Evolutionary conservation across 2,329 filamentous ascomycete genomes (phyloP), one percentile per base, ranked within the genome.

Genomic region (Thermomyces lanuginosus): DNA sequence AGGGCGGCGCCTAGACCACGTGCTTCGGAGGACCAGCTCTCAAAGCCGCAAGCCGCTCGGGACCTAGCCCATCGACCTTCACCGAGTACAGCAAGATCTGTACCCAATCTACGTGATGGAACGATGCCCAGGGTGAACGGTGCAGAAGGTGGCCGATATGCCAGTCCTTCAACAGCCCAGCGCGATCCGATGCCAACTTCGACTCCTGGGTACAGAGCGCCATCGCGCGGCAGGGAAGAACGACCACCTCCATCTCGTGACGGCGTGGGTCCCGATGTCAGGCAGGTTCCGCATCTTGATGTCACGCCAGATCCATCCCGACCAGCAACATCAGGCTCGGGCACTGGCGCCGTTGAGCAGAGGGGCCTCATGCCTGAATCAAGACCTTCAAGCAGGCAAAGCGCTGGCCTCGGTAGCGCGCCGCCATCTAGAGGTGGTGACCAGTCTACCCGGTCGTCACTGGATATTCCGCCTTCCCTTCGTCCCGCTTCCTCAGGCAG

Each of bases 31-130:
- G 55, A 58, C 15, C 50, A 48, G 7, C 35, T 41, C 10, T 36
- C 54, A 26, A 46, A 53, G 28, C 30, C 35, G 13, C 46, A 54
- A 30, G 45, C 39, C 30, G 58, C 53, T 30, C 49, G 54, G 6
- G 56, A 60, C 20, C 53, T 52, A 15, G 43, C 55, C 33, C 43
- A 40, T 10, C 48, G 49, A 21, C 44, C 53, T 10, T 46, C 49
- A 8, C 52, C 52, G n/a, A n/a, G n/a, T n/a, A n/a, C n/a, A n/a
- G n/a, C n/a, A n/a, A n/a, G n/a, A n/a, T n/a, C n/a, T n/a, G n/a
- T n/a, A n/a, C n/a, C n/a, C n/a, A 46, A 16, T 50, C 48, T 38
- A 51, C 26, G 46, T n/a, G n/a, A n/a, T n/a, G n/a, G n/a, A n/a
- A n/a, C n/a, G n/a, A n/a, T n/a, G n/a, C n/a, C n/a, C n/a, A n/a